Conservation (phyloP, 306 rosid genomes). For the Abrus pulchellus region DNA sequence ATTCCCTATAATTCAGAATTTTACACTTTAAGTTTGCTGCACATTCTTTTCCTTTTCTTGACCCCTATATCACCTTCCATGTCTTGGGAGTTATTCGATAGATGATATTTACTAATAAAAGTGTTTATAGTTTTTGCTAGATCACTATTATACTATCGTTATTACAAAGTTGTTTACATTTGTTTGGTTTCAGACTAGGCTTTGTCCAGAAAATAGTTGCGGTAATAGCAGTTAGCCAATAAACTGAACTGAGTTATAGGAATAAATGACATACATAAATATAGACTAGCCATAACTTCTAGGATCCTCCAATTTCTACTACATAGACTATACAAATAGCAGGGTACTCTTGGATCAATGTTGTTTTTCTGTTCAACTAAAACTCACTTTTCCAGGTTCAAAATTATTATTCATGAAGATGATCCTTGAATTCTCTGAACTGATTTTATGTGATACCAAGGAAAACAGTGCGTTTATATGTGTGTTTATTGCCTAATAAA, state of each 20-base stretch:
- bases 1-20: too few species aligned
- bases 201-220: constrained; percentile 5
- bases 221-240: neutral
- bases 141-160: too few species aligned
- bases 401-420: neutral
- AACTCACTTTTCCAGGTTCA: neutral
- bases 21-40: neutral
- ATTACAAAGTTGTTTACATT: neutral
- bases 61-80: neutral
- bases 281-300: too few species aligned
- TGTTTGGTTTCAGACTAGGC: neutral
- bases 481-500: neutral
- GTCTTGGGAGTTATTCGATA: neutral
- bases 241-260: neutral
- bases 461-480: neutral
- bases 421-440: neutral
- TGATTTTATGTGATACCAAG: neutral
- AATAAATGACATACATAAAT: too few species aligned
- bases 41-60: neutral
- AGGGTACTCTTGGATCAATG: neutral
- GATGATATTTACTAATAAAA: neutral
- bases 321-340: neutral
- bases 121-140: constrained; percentile 7
- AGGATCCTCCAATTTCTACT: too few species aligned
- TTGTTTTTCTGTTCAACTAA: neutral